Conservation (phyloP, 805 yeast species). For the Nakazawaea wickerhamii region DNA sequence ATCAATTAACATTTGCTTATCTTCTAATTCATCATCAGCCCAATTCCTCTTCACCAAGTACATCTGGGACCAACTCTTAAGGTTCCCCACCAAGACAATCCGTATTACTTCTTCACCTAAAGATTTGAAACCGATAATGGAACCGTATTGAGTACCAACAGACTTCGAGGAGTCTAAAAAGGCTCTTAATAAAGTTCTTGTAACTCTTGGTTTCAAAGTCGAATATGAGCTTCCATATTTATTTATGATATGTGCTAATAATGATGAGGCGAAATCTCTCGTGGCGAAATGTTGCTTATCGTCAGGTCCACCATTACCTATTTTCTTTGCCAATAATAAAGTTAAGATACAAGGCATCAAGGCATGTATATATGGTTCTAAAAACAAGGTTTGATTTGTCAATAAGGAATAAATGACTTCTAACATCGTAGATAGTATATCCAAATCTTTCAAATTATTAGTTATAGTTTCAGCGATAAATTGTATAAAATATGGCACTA, state of each 20-base stretch:
- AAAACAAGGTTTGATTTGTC: conserved; percentile 75
- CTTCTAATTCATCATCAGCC: conserved; percentile 27
- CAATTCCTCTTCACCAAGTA: conserved; percentile 34
- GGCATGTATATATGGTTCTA: conserved; percentile 95
- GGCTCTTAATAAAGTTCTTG: conserved; percentile 87
- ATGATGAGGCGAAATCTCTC: conserved; percentile 82
- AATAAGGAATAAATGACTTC: conserved; percentile 83
- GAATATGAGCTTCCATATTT: conserved; percentile 82
- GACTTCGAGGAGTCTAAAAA: conserved; percentile 81
- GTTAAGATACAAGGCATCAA: conserved; percentile 96
- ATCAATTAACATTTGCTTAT: conserved; percentile 42
- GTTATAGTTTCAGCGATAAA: conserved; percentile 95
- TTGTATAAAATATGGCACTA: conserved; percentile 94
- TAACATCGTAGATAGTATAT: conserved; percentile 73
- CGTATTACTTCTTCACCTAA: conserved; percentile 86
- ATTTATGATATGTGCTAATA: conserved; percentile 71
- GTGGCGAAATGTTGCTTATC: conserved; percentile 45
- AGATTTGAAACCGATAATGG: conserved; percentile 76
- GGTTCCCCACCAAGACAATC: conserved; percentile 76
- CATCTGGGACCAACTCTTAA: conserved; percentile 70
- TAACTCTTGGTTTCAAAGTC: conserved; percentile 86
- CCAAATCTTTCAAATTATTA: conserved; percentile 70
- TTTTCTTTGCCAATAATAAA: conserved; percentile 76
- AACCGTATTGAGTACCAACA: conserved; percentile 87
- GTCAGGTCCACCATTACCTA: conserved; percentile 45